Base-by-base conservation (phyloP, 2,329 filamentous ascomycete genomes). In the Penicillium psychrosexuale region DNA sequence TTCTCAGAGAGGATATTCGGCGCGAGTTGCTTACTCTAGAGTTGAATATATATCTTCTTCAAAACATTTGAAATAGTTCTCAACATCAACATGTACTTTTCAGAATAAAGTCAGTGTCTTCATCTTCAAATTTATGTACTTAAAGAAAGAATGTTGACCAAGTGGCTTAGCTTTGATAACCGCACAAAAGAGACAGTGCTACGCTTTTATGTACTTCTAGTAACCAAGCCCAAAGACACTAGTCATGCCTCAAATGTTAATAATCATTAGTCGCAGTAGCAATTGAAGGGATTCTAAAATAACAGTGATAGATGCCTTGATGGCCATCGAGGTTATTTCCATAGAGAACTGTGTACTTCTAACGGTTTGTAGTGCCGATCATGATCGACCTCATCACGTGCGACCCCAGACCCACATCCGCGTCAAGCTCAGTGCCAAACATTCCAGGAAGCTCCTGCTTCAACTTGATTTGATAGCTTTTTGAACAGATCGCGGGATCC, bases 391-490 rank as follows among this genome's bases (percentile, higher is more conserved):
- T n/a, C 43, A 44, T 53, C 51, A 53, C 51, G 51, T 53, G 51
- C 5, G 12, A n/a, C 45, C 45, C 45, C 51, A 48, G 51, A 57
- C 47, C 55, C 52, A 55, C 55, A 51, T n/a, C 51, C 40, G 55
- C 45, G 52, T 57, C 52, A 45, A 57, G 48, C 34, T 51, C 53
- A 33, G 47, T 19, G 34, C 47, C 47, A 55, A 55, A 55, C 53
- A 52, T 34, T 34, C 43, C 43, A 12, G 28, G 17, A 55, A 46
- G 40, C 47, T 42, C 9, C 33, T 27, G 27, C 39, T 44, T 13
- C 11, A n/a, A 13, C 19, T 22, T 38, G 15, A 34, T 36, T 49
- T 30, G 22, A 22, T 17, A 44, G 11, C 17, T 36, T 53, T 24
- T 24, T n/a, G 15, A 48, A 34, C 19, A 17, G n/a, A 8, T 33